phyloP scores from a whole-genome alignment of 1,139 yeast genomes.

The Geotrichum klebahnii region DNA sequence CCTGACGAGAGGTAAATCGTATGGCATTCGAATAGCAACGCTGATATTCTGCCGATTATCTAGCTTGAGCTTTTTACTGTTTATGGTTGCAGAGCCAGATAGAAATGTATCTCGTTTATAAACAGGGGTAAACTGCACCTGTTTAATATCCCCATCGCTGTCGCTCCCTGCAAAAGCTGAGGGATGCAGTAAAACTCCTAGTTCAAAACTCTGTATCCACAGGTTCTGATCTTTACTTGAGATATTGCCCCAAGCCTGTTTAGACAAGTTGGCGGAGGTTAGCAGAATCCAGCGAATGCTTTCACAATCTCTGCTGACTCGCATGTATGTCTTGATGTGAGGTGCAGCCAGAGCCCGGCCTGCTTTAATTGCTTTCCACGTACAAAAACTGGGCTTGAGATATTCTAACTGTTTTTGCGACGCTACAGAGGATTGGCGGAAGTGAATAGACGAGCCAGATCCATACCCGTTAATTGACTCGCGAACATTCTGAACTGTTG shows the following conservation, averaged over 20 bases:
- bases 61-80: slow-evolving; percentile 2
- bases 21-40: slow-evolving; percentile 31
- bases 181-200: slow-evolving; percentile 35
- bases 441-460: slow-evolving; percentile 36
- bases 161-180: slow-evolving; percentile 13
- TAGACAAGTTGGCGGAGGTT: slow-evolving; percentile 39
- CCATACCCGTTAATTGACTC: slow-evolving; percentile 36
- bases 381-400: slow-evolving; percentile 29
- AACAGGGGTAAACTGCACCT: slow-evolving; percentile 25
- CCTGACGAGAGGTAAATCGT: slow-evolving; percentile 31
- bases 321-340: slow-evolving; percentile 39
- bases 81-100: too few relatives aligned
- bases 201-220: slow-evolving; percentile 37
- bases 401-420: slow-evolving; percentile 29
- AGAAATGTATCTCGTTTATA: slow-evolving; percentile 23
- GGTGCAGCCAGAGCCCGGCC: slow-evolving; percentile 37
- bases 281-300: slow-evolving; percentile 35
- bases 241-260: slow-evolving; percentile 39
- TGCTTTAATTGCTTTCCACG: slow-evolving; percentile 35
- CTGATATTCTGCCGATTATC: background rate
- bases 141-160: slow-evolving; percentile 6
- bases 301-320: slow-evolving; percentile 22
- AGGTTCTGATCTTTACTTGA: slow-evolving; percentile 24
- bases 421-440: slow-evolving; percentile 26
- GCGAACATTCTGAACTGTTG: slow-evolving; percentile 34